phyloP scores from a whole-genome alignment of 139 green algal species.

The Astrephomene gubernaculifera region DNA sequence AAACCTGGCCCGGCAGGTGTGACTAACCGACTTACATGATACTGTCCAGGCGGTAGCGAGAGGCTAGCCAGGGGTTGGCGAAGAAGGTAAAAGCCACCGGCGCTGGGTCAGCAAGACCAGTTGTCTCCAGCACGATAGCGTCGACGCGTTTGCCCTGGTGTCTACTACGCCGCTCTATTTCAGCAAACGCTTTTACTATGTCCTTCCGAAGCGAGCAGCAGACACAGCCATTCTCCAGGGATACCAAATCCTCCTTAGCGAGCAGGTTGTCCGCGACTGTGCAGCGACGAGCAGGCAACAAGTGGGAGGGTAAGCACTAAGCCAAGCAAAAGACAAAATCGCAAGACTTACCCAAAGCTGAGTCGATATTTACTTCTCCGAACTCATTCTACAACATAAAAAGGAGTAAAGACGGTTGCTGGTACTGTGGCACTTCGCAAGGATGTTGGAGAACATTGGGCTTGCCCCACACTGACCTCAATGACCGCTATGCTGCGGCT shows the following conservation, averaged over 20 bases:
- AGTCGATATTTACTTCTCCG: constrained; percentile 80
- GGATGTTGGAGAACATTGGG: constrained; percentile 2
- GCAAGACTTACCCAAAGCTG: neutral
- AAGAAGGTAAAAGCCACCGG: constrained; percentile 92
- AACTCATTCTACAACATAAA: constrained; percentile 75
- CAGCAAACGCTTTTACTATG: constrained; percentile 81
- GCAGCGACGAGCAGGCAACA: neutral
- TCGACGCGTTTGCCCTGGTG: constrained; percentile 50
- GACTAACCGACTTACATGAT: constrained; percentile 72
- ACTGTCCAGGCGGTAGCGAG: constrained; percentile 80
- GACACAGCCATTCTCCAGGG: constrained; percentile 86
- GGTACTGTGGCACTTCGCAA: neutral
- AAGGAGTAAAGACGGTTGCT: neutral
- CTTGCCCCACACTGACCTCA: constrained; percentile 49
- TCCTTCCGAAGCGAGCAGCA: constrained; percentile 90
- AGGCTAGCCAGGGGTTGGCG: constrained; percentile 85
- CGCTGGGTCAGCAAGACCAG: constrained; percentile 86
- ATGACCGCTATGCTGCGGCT: constrained; percentile 74
- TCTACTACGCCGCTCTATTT: constrained; percentile 70
- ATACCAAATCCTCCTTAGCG: constrained; percentile 86
- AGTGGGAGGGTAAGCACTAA: neutral
- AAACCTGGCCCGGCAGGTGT: neutral
- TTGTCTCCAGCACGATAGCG: constrained; percentile 86
- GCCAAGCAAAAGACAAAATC: neutral
- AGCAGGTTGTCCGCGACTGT: constrained; percentile 80